Percentiles rank a stretch among this genome's conserved stretches.
Conservation (phyloP, 2,329 filamentous ascomycete genomes). For the Colletotrichum costaricense region DNA sequence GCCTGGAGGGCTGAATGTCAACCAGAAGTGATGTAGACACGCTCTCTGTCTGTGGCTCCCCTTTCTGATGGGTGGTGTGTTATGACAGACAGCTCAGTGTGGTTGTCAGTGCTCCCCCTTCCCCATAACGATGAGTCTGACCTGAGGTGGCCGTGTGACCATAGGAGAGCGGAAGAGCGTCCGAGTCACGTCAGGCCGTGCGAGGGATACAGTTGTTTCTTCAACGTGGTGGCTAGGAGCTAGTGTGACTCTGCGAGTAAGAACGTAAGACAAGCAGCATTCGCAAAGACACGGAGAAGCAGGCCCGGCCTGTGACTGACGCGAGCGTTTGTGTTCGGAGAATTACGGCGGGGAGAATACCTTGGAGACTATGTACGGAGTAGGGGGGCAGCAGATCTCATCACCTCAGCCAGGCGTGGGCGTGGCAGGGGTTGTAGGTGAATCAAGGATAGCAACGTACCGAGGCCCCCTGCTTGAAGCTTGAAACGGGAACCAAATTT, state of each 20-base stretch:
- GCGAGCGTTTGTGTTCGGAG: background rate
- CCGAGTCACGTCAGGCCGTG: background rate
- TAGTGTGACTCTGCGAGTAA: too few relatives aligned
- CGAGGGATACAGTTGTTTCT: background rate
- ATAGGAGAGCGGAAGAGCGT: background rate
- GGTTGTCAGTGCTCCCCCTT: background rate
- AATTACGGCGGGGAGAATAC: background rate
- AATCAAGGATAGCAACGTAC: background rate
- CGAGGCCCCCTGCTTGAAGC: slow-evolving; percentile 1
- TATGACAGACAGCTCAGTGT: background rate
- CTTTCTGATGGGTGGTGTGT: background rate
- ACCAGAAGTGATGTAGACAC: background rate
- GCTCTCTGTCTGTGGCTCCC: background rate
- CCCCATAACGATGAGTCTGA: background rate
- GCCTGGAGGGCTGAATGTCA: slow-evolving; percentile 3
- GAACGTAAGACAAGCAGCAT: background rate
- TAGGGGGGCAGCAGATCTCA: background rate
- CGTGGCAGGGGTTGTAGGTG: background rate
- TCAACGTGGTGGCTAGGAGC: background rate
- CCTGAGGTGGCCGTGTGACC: background rate
- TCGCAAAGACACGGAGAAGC: background rate
- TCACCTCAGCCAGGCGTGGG: background rate
- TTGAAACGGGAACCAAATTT: slow-evolving; percentile 22
- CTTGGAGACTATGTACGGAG: background rate
- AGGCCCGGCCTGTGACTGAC: background rate